Percentiles rank a stretch among this genome's conserved stretches.
Evolutionary conservation across 306 rosid species (phyloP).

Genomic region (Pterocarpus santalinus): DNA sequence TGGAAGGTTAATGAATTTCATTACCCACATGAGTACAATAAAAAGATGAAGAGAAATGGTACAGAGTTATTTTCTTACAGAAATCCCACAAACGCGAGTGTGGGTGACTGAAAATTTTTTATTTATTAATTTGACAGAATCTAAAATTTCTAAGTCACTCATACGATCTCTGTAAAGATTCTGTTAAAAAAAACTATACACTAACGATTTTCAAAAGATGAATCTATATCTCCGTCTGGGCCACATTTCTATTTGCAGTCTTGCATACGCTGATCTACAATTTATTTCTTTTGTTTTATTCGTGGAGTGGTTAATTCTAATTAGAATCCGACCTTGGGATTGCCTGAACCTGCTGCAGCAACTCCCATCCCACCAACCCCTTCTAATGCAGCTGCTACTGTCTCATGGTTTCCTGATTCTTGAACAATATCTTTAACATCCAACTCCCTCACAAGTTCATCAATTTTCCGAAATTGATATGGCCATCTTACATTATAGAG

Average conservation of each 20-base stretch:
- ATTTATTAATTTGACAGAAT: background rate
- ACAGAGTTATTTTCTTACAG: background rate
- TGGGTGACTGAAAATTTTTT: background rate
- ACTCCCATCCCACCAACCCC: constrained; percentile 91
- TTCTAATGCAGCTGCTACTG: constrained; percentile 50
- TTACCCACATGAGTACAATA: background rate
- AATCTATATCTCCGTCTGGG: background rate
- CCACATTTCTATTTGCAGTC: constrained; percentile 29
- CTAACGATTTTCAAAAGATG: background rate
- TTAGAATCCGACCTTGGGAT: constrained; percentile 81
- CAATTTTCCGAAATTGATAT: constrained; percentile 87
- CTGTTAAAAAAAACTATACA: background rate
- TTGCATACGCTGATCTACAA: constrained; percentile 7
- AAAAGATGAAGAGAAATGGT: background rate
- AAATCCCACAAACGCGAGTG: background rate
- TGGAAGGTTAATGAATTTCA: constrained; percentile 35
- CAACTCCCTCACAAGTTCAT: constrained; percentile 71
- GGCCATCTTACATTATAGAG: constrained; percentile 95
- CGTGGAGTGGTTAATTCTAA: constrained; percentile 22
- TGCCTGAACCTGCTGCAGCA: constrained; percentile 92
- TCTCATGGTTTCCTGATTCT: constrained; percentile 56
- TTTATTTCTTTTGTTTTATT: constrained; percentile 25
- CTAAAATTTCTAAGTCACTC: background rate
- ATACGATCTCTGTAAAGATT: background rate
- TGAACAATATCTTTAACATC: constrained; percentile 60